These are phyloP conservation scores for Inga oerstediana DNA, from an alignment of 306 rosid genomes.

Conservation along the genomic window DNA sequence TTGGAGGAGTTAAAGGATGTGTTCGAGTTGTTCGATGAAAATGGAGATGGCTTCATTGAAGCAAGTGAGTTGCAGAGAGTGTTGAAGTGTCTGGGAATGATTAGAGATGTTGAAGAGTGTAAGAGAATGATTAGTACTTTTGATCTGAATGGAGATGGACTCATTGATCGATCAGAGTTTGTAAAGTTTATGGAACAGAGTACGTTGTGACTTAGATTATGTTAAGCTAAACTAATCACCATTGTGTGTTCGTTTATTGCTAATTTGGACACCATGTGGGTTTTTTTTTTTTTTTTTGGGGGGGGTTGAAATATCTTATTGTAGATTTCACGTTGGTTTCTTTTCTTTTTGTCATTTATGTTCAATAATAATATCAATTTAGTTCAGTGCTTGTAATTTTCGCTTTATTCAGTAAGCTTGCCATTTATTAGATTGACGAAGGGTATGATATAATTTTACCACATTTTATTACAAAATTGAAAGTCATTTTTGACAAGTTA, in stretches of 20 bases:
- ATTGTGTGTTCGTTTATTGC: not conserved
- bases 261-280: not conserved
- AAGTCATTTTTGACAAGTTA: too few species aligned
- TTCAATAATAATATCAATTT: not conserved
- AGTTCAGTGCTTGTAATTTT: too few species aligned
- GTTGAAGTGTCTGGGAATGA: constrained; percentile 37
- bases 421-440: too few species aligned
- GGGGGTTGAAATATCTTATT: not conserved
- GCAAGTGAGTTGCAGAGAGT: constrained; percentile 42
- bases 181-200: constrained; percentile 37
- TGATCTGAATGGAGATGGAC: constrained; percentile 45
- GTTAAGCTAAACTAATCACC: too few species aligned
- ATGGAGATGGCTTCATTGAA: constrained; percentile 49
- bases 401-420: too few species aligned
- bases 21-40: constrained; percentile 50
- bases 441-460: too few species aligned
- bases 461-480: too few species aligned
- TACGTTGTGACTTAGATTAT: not conserved
- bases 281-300: not conserved
- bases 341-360: not conserved
- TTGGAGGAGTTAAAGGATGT: constrained; percentile 48
- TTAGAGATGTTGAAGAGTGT: constrained; percentile 35
- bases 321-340: not conserved
- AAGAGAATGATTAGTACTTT: constrained; percentile 31
- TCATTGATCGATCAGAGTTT: constrained; percentile 48